Evolutionary conservation across 1,284 basidiomycete species (phyloP).

Genomic region (Ceratobasidium sp.): DNA sequence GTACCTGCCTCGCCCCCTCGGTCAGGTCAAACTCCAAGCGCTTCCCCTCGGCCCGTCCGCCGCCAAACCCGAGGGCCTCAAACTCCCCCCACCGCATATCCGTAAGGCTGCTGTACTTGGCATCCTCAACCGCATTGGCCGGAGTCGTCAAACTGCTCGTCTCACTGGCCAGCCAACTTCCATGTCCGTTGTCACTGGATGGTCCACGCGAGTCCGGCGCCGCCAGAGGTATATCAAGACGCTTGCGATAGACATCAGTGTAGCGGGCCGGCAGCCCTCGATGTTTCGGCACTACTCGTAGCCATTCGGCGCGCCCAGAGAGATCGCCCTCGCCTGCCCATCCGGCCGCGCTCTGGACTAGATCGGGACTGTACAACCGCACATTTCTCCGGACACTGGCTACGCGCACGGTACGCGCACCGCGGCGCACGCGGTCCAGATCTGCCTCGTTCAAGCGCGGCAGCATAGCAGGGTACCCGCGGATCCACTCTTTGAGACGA

Average conservation of each 20-base stretch:
- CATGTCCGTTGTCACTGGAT: constrained; percentile 29
- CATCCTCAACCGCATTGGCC: constrained; percentile 54
- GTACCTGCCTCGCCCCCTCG: constrained; percentile 80
- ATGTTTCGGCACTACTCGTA: constrained; percentile 65
- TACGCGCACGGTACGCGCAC: constrained; percentile 76
- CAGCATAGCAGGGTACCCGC: constrained; percentile 80
- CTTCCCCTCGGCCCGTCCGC: constrained; percentile 61
- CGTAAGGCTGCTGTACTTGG: constrained; percentile 79
- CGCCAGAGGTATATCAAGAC: constrained; percentile 47
- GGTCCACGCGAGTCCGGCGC: constrained; percentile 32
- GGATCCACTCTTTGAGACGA: constrained; percentile 85
- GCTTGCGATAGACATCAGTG: constrained; percentile 47
- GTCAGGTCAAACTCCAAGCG: constrained; percentile 87
- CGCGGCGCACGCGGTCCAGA: constrained; percentile 66
- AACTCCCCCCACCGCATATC: constrained; percentile 91
- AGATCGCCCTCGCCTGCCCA: constrained; percentile 71
- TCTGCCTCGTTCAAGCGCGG: constrained; percentile 52
- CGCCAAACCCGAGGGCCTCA: constrained; percentile 80
- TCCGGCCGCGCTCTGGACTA: constrained; percentile 74
- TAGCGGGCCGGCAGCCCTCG: constrained; percentile 44
- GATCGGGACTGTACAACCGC: constrained; percentile 81
- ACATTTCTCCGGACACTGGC: constrained; percentile 80
- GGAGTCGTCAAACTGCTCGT: constrained; percentile 15
- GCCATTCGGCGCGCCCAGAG: constrained; percentile 74
- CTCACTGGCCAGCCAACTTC: neutral